Percentiles rank a stretch among this genome's conserved stretches.
phyloP scores from a whole-genome alignment of 257 asterid genomes.

The Asclepias syriaca region DNA sequence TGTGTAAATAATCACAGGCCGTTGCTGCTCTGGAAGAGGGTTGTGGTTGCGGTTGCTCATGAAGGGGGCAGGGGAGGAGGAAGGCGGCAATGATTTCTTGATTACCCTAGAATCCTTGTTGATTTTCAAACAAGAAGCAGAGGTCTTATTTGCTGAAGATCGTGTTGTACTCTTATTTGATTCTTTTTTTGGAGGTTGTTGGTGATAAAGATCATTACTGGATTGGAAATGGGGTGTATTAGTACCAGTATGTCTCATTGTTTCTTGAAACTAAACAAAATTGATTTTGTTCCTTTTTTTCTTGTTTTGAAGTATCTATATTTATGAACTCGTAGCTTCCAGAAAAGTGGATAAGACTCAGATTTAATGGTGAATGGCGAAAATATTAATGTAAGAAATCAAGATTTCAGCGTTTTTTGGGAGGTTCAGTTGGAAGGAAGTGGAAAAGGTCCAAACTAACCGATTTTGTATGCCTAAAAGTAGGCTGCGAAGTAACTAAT shows the following conservation, averaged over 20 bases:
- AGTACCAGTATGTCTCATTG: constrained; percentile 7
- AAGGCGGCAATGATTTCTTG: constrained; percentile 21
- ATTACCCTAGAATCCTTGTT: constrained; percentile 27
- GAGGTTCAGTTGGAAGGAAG: not conserved
- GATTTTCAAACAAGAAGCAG: constrained; percentile 15
- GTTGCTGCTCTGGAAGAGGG: constrained; percentile 14
- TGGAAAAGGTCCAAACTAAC: not conserved
- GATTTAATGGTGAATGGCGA: too few species aligned
- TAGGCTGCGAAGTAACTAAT: too few species aligned
- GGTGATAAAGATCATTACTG: constrained; percentile 11
- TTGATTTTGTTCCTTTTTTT: too few species aligned
- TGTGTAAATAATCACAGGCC: constrained; percentile 38
- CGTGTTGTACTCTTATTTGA: not conserved
- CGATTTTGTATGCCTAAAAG: too few species aligned
- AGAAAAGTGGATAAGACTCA: not conserved
- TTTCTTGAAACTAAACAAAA: not conserved
- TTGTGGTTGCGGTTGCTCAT: not conserved
- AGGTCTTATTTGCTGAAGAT: too few species aligned
- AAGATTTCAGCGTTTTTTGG: not conserved
- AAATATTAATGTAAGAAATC: not conserved
- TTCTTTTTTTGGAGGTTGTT: constrained; percentile 18
- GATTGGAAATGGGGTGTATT: constrained; percentile 4
- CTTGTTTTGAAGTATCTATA: not conserved
- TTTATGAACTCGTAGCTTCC: not conserved
- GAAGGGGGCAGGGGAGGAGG: constrained; percentile 6